phyloP scores from a whole-genome alignment of 768 basidiomycete species.

The Vishniacozyma victoriae region DNA sequence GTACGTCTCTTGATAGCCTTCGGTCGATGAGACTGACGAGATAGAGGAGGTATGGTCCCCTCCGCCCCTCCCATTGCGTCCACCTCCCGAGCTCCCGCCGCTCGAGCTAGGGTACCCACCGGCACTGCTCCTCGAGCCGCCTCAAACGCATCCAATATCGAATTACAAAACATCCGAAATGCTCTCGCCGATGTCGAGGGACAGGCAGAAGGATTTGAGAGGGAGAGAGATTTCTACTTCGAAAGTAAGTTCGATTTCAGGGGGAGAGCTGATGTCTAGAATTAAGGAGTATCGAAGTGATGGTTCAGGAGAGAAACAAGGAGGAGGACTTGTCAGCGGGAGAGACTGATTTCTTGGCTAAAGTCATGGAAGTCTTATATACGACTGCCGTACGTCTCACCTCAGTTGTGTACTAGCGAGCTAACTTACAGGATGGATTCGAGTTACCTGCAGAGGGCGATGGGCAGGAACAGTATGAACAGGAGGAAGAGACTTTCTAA shows the following conservation, averaged over 20 bases:
- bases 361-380: conserved; percentile 89
- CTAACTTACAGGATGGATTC: conserved; percentile 1
- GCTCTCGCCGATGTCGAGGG: conserved; percentile 76
- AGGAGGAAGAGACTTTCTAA: conserved; percentile 42
- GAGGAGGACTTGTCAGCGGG: conserved; percentile 52
- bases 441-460: conserved; percentile 10
- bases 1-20: conserved; percentile 51
- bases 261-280: conserved; percentile 42
- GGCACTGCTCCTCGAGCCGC: conserved; percentile 18
- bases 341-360: conserved; percentile 53
- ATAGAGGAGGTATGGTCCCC: conserved; percentile 2
- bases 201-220: conserved; percentile 85
- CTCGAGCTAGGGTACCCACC: not conserved
- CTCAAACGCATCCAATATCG: conserved; percentile 50
- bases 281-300: conserved; percentile 93
- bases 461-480: conserved; percentile 9
- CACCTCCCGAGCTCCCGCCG: conserved; percentile 5
- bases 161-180: conserved; percentile 60
- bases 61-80: conserved; percentile 6
- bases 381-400: conserved; percentile 70
- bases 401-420: not conserved
- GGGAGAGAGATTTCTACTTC: conserved; percentile 98
- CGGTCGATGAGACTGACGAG: no score
- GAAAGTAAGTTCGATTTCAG: conserved; percentile 59
- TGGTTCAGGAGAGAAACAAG: conserved; percentile 76